A percentile compares a stretch with the other conserved stretches of the same genome.
Conservation (phyloP, 768 basidiomycete species). For the Phanerochaete sordida region DNA sequence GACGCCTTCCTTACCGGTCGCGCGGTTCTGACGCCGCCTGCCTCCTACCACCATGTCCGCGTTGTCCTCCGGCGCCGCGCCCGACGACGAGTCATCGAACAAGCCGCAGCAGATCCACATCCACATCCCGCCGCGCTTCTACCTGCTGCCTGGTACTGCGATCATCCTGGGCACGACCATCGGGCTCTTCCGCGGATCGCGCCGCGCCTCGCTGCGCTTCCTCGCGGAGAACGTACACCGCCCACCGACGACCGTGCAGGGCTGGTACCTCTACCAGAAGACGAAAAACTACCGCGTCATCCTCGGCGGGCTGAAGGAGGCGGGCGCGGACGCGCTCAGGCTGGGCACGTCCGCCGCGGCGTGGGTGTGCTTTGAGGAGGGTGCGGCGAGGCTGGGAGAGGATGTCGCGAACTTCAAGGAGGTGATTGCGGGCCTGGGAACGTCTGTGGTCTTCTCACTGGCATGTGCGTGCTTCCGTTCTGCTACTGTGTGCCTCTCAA, state of each 20-base stretch:
- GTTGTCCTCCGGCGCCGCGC: background rate
- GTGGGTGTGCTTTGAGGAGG: slow-evolving; percentile 51
- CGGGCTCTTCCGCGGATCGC: slow-evolving; percentile 71
- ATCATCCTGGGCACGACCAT: slow-evolving; percentile 60
- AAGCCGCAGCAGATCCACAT: slow-evolving; percentile 30
- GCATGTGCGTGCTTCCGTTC: slow-evolving; percentile 40
- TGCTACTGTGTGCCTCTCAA: background rate
- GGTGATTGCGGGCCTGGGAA: slow-evolving; percentile 63
- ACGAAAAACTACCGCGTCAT: slow-evolving; percentile 90
- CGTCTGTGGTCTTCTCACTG: slow-evolving; percentile 53
- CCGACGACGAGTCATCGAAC: slow-evolving; percentile 10
- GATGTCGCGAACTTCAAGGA: slow-evolving; percentile 43
- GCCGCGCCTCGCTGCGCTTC: slow-evolving; percentile 70
- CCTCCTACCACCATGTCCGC: slow-evolving; percentile 2
- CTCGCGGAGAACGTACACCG: slow-evolving; percentile 93
- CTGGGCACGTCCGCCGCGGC: slow-evolving; percentile 44
- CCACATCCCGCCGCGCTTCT: slow-evolving; percentile 53
- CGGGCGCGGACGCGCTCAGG: slow-evolving; percentile 50
- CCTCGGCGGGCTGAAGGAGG: slow-evolving; percentile 67
- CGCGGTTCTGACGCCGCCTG: background rate
- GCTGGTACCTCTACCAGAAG: slow-evolving; percentile 97
- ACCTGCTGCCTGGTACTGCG: slow-evolving; percentile 59
- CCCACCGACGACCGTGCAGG: slow-evolving; percentile 77
- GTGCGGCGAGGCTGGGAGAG: slow-evolving; percentile 30
- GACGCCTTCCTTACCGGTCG: background rate